These are phyloP conservation scores for Orychophragmus violaceus DNA, from an alignment of 345 rosid species.

Conservation along the genomic window DNA sequence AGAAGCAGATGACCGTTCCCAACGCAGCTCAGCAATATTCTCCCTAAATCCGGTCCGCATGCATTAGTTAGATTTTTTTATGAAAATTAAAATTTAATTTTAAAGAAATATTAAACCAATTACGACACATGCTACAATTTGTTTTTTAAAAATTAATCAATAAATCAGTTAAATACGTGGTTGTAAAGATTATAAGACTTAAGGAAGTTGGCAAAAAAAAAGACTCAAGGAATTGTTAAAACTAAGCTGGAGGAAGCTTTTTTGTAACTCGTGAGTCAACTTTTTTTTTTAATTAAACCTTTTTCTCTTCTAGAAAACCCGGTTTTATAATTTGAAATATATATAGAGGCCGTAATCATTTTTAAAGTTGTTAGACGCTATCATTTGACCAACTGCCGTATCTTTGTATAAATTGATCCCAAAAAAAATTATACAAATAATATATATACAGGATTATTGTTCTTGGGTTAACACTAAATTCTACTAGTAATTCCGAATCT, in stretches of 20 bases:
- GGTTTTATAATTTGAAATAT: not conserved
- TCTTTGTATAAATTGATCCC: no score
- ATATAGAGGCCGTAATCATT: not conserved
- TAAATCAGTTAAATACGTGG: no score
- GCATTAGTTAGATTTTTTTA: no score
- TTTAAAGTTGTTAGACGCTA: constrained; percentile 19
- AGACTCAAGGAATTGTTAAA: not conserved
- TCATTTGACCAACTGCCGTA: constrained; percentile 22
- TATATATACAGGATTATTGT: no score
- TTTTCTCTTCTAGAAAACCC: constrained; percentile 19
- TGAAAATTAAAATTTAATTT: no score
- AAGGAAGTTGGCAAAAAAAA: no score
- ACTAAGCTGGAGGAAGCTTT: not conserved
- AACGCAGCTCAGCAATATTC: not conserved
- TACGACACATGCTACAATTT: no score
- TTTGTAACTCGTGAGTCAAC: constrained; percentile 9
- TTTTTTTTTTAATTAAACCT: constrained; percentile 9
- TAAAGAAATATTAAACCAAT: no score
- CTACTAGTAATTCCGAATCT: not conserved
- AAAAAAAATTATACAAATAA: no score
- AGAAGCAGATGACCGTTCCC: not conserved
- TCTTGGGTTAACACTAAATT: no score
- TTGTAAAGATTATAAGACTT: not conserved
- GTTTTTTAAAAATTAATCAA: no score
- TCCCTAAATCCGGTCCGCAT: not conserved